A percentile compares a stretch with the other conserved stretches of the same genome.
phyloP scores from a whole-genome alignment of 2,329 filamentous ascomycete species.

The Colletotrichum sp. region DNA sequence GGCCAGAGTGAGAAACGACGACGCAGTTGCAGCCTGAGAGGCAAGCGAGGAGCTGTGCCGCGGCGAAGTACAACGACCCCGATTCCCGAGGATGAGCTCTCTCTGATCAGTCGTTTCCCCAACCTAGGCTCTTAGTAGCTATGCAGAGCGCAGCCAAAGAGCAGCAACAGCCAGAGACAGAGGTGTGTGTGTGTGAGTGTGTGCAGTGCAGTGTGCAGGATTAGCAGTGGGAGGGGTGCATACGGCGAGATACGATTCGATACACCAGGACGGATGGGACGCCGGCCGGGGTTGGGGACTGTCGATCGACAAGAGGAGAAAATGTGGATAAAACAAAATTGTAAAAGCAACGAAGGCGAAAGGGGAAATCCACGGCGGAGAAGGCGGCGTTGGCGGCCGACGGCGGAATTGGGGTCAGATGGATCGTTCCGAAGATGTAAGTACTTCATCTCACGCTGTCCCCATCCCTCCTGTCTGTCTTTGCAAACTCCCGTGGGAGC shows the following conservation, averaged over 20 bases:
- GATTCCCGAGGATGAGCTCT: background rate
- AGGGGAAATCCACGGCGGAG: background rate
- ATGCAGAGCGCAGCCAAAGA: background rate
- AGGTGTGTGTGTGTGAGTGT: background rate
- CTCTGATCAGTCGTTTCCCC: background rate
- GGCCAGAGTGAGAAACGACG: background rate
- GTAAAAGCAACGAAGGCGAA: background rate
- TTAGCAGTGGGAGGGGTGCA: conserved; percentile 2
- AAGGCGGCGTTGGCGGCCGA: background rate
- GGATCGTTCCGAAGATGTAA: background rate
- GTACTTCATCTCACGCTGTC: background rate
- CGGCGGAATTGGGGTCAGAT: background rate
- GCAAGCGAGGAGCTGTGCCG: background rate
- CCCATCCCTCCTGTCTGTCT: background rate
- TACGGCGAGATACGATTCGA: conserved; percentile 15
- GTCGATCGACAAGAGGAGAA: conserved; percentile 18
- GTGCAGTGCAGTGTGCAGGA: conserved; percentile 2
- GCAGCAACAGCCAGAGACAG: background rate
- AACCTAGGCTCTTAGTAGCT: background rate
- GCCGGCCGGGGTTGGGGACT: background rate
- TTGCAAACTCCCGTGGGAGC: background rate
- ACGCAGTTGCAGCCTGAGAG: background rate
- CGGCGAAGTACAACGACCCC: background rate
- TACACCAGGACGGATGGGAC: conserved; percentile 7
- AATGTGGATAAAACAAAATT: conserved; percentile 15